Base-by-base conservation (phyloP, 306 rosid species). In the Quillaja saponaria region DNA sequence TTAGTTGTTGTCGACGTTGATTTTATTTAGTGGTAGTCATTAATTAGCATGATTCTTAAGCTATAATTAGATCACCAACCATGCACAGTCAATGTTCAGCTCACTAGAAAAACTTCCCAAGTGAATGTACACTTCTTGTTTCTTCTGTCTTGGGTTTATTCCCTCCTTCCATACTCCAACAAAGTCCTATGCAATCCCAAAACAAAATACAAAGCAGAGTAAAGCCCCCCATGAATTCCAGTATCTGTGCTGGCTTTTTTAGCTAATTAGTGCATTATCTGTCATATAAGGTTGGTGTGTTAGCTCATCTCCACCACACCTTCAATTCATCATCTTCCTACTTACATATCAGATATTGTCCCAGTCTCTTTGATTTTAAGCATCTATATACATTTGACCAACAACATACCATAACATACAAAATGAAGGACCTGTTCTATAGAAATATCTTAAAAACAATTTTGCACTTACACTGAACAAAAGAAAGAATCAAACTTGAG, bases 281-380 rank as follows among this genome's bases (percentile, higher is more conserved):
- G 34, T 49, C 67, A 51, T 54, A 39, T 2, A 80, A n/a, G 73
- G 80, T 87, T 84, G 96, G 90, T 91, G 76, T 45, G 96, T 87
- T 91, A 82, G 97, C 77, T 88, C 80, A 91, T 84, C 97, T 73
- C 64, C 84, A 61, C 55, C 33, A 62, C 18, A 58, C 73, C 53
- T 50, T 76, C 45, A 60, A 55, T 28, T 55, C 57, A 14, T 49
- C 63, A 12, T 56, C 58, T 34, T 33, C 65, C 56, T 67, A 21
- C 75, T 71, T 58, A 75, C 14, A 13, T 55, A 71, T 40, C 55
- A 37, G 63, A 48, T 40, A 78, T 13, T 6, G 16, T 28, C 49
- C 55, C 80, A 74, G 51, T 66, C 77, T 39, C 79, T 64, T 52
- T 45, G 64, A 37, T n/a, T n/a, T n/a, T n/a, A n/a, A n/a, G n/a